phyloP scores from a whole-genome alignment of 805 yeast genomes.

The Wickerhamomyces chaumierensis region DNA sequence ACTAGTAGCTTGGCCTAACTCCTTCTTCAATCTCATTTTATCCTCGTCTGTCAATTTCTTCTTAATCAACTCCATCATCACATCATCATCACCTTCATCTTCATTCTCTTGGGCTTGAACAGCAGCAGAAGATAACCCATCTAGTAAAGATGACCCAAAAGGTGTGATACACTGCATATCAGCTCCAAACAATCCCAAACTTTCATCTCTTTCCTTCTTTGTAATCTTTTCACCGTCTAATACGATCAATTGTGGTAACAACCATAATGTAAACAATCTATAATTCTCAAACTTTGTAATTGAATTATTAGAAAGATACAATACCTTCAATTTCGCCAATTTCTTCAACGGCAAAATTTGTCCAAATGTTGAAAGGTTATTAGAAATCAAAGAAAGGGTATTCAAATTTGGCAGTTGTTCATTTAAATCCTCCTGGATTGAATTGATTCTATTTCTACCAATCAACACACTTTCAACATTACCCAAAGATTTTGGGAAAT shows the following conservation, averaged over 20 bases:
- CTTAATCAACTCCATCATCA: constrained; percentile 4
- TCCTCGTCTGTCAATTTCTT: constrained; percentile 45
- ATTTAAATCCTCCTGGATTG: constrained; percentile 25
- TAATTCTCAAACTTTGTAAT: constrained; percentile 40
- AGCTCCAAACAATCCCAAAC: constrained; percentile 32
- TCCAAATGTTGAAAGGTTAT: constrained; percentile 36
- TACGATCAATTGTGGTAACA: constrained; percentile 49
- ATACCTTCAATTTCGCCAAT: constrained; percentile 31
- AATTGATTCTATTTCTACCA: constrained; percentile 49
- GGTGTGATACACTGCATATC: constrained; percentile 22
- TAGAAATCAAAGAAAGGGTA: constrained; percentile 40
- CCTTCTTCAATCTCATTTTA: constrained; percentile 34
- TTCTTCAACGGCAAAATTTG: constrained; percentile 21
- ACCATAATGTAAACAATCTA: constrained; percentile 46
- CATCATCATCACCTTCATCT: constrained; percentile 4
- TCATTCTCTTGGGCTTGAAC: not conserved
- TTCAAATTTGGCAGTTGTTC: constrained; percentile 34
- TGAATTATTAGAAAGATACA: constrained; percentile 51
- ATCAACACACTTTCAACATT: constrained; percentile 43
- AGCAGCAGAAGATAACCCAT: not conserved
- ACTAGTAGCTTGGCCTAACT: constrained; percentile 51
- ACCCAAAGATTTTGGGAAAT: constrained; percentile 30
- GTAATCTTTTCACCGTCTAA: constrained; percentile 62
- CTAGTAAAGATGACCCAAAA: constrained; percentile 12
- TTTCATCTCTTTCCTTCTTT: constrained; percentile 36